phyloP scores from a whole-genome alignment of 192 early-diverging fungal species.

The Gigaspora rosea region DNA sequence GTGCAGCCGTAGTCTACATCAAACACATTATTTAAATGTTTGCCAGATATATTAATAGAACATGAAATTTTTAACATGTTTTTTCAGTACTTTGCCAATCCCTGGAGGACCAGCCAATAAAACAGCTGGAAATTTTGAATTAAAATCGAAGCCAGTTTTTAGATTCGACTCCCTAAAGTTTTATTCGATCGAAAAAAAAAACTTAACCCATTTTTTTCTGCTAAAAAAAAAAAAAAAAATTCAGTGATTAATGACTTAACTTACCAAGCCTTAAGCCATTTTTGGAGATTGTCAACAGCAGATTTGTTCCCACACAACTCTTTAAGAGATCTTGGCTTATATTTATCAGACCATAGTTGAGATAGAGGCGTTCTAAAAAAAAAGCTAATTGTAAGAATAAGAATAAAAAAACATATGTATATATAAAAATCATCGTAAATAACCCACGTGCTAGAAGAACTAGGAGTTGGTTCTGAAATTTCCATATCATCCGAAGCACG shows the following conservation, averaged over 20 bases:
- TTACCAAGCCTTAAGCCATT: conserved; percentile 82
- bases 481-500: neutral
- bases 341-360: conserved; percentile 94
- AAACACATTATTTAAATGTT: neutral
- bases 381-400: neutral
- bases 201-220: conserved; percentile 15
- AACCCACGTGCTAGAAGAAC: neutral
- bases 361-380: neutral
- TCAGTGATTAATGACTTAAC: conserved; percentile 15
- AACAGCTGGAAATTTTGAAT: conserved; percentile 64
- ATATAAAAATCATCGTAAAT: neutral
- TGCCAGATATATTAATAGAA: neutral
- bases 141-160: conserved; percentile 50
- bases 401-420: neutral
- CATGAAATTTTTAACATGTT: neutral
- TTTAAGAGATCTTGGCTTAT: conserved; percentile 73
- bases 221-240: neutral
- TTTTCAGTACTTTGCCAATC: conserved; percentile 73
- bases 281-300: conserved; percentile 63
- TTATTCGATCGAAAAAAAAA: neutral
- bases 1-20: conserved; percentile 80
- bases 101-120: conserved; percentile 95
- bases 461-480: neutral
- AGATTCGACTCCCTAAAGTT: conserved; percentile 51
- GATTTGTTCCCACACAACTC: conserved; percentile 90